Base-by-base conservation (phyloP, 163 green algal species). In the Scenedesmus sp. region DNA sequence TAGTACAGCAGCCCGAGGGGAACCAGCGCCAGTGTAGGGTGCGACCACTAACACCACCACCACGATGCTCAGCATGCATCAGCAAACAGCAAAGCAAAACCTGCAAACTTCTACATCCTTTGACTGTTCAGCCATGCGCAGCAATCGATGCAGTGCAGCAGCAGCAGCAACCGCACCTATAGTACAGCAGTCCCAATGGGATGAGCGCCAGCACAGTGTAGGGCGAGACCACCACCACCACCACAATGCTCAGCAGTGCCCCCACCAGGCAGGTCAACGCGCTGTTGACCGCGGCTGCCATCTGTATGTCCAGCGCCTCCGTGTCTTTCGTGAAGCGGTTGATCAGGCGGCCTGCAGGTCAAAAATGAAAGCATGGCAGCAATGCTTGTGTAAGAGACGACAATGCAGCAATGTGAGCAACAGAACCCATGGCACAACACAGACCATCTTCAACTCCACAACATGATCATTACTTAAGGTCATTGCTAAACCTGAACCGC, bases 281-380 rank as follows among this genome's bases (percentile, higher is more conserved):
- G 67, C 94, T 96, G 86, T 94, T 97, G 66, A 98, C 93, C 34
- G 89, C 74, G 73, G 84, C 74, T 64, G 85, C 56, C 52, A 98
- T 90, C n/a, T 94, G 89, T 26, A 94, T 87, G 92, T 99, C 97
- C 56, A 98, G 93, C 0, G 95, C 92, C 91, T 98, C 97, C 1
- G 93, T 97, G 94, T 99, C 97, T 74, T 97, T 97, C 56, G 97
- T 98, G 93, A 99, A 99, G 54, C 98, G 96, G 94, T 99, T 99
- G 62, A 99, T 93, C 67, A 99, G 95, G 18, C 98, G 96, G 16
- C 98, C 97, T 82, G 93, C 77, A 12, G 62, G 18, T 54, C 9
- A 57, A 54, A 26, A 0, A 16, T 8, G 46, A 46, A 16, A 57
- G 18, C 15, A 56, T 23, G 23, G 13, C 64, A 73, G 13, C 13